A percentile compares a stretch with the other conserved stretches of the same genome.
Conservation (phyloP, 352 stramenopile species). For the Globisporangium orthogonon region DNA sequence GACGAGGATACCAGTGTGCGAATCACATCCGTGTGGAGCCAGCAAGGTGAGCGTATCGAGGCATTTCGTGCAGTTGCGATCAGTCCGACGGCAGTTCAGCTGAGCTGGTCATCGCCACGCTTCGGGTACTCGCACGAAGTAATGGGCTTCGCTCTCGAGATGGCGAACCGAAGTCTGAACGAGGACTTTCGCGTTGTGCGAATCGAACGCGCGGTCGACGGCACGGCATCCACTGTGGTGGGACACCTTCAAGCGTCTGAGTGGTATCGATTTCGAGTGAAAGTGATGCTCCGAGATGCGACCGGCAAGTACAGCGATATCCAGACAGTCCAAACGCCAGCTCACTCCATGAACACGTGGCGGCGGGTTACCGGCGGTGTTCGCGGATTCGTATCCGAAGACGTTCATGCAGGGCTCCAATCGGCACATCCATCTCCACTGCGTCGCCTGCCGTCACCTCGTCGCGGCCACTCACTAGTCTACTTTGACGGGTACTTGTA, state of each 20-base stretch:
- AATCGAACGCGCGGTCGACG: slow-evolving; percentile 15
- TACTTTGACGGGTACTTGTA: slow-evolving; percentile 43
- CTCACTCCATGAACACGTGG: slow-evolving; percentile 38
- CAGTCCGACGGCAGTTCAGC: slow-evolving; percentile 29
- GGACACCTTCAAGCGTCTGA: slow-evolving; percentile 15
- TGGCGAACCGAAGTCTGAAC: slow-evolving; percentile 46
- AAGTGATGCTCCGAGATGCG: slow-evolving; percentile 33
- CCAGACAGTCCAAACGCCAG: slow-evolving; percentile 24
- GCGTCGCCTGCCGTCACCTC: slow-evolving; percentile 35
- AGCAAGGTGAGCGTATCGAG: slow-evolving; percentile 18
- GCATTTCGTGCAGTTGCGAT: slow-evolving; percentile 15
- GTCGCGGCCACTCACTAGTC: slow-evolving; percentile 55
- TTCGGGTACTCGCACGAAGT: slow-evolving; percentile 37
- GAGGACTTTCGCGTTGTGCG: slow-evolving; percentile 49
- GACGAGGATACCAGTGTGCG: slow-evolving; percentile 12
- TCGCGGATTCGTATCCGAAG: slow-evolving; percentile 26
- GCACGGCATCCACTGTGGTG: slow-evolving; percentile 17
- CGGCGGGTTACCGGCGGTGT: slow-evolving; percentile 15
- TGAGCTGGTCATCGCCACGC: slow-evolving; percentile 32
- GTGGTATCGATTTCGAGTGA: slow-evolving; percentile 56
- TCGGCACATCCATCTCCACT: slow-evolving; percentile 22
- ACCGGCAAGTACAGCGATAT: slow-evolving; percentile 28
- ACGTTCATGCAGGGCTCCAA: slow-evolving; percentile 24
- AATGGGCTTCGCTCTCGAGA: slow-evolving; percentile 45
- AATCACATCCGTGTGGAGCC: slow-evolving; percentile 6